Base-by-base conservation (phyloP, 148 eudicot species). In the Amaranthus hypochondriacus region DNA sequence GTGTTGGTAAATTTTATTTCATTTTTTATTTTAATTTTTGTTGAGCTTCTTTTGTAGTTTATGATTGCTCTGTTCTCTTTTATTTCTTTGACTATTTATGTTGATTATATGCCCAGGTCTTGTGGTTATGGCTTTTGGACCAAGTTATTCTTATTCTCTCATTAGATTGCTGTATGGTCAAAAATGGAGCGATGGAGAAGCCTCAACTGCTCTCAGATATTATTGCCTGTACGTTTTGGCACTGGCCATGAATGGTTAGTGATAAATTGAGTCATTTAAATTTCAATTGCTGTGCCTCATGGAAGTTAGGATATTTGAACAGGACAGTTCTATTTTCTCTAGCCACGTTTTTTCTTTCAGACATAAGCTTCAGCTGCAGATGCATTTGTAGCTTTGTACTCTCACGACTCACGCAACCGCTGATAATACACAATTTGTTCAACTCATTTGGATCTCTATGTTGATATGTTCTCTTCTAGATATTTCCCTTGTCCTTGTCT, bases 111-210 rank as follows among this genome's bases (percentile, higher is more conserved):
- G 15, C 7, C 46, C 79, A 96, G 96, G 97, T 59, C 90, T 92
- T 70, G 76, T 88, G 66, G 93, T 96, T 52, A 73, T 92, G 77
- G 89, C 99, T 75, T 96, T 90, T 86, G 97, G 99, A 75, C 97
- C 97, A 72, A 89, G 99, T 84, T 96, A 87, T 82, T 92, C 96
- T 51, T 96, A 96, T 84, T 85, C 92, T 71, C 92, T 89, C 71
- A 85, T 96, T 79, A 86, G 99, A 85, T 77, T 96, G 79, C 79
- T 96, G 53, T 96, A 92, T 79, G 99, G 97, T 76, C 85, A 80
- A 73, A 90, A 89, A 77, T 96, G 99, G 97, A 96, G 97, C 83
- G 97, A 96, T 69, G 99, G 99, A 78, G 99, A 96, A 90, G 99
- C 99, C 68, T 81, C 99, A 55, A 80, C 90, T 64, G 96, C 97